Conservation (phyloP, 2,329 filamentous ascomycete species). For the Pyrenochaeta sp. region DNA sequence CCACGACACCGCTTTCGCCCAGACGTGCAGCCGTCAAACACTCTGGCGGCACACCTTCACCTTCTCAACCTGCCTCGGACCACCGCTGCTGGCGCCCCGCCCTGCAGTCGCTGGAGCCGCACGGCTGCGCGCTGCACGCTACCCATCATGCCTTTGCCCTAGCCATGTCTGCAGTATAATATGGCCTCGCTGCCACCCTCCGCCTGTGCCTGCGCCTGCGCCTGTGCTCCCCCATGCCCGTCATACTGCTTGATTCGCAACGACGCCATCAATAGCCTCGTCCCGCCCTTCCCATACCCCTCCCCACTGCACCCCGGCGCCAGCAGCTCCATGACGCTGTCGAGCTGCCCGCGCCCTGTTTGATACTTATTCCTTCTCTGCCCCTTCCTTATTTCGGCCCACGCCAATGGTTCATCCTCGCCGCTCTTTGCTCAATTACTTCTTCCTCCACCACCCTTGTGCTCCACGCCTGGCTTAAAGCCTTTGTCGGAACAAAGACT, state of each 20-base stretch:
- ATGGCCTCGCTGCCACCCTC: constrained; percentile 1
- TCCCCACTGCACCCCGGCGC: constrained; percentile 17
- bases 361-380: constrained; percentile 40
- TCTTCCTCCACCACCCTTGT: constrained; percentile 12
- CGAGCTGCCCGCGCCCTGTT: constrained; percentile 26
- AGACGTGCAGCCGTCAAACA: constrained; percentile 12
- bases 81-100: no score
- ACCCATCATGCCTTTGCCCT: constrained; percentile 13
- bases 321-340: constrained; percentile 26
- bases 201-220: not conserved
- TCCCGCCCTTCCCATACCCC: constrained; percentile 15
- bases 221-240: constrained; percentile 7
- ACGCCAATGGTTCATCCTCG: constrained; percentile 30
- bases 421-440: constrained; percentile 31
- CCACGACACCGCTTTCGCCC: constrained; percentile 12
- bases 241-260: constrained; percentile 28
- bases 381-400: constrained; percentile 20
- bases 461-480: constrained; percentile 4
- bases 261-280: constrained; percentile 28
- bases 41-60: no score
- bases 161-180: no score
- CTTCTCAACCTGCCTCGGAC: no score
- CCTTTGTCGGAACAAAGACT: no score
- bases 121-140: no score
- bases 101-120: no score